These are phyloP conservation scores for Pythium sukuiense DNA, from an alignment of 352 stramenopile genomes.

Conservation along the genomic window DNA sequence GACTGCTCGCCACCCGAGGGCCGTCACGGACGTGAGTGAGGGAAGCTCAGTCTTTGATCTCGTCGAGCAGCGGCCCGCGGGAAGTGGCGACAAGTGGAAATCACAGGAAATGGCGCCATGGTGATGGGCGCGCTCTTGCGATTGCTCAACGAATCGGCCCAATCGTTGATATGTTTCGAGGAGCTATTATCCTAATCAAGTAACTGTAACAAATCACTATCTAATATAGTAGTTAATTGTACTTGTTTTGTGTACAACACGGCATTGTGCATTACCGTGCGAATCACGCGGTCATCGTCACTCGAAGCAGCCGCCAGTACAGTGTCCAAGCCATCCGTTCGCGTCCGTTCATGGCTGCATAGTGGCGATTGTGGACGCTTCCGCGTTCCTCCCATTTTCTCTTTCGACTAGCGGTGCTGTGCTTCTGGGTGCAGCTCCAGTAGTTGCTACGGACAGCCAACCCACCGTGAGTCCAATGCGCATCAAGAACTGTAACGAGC, in stretches of 20 bases:
- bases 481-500: neutral
- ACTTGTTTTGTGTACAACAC: no score
- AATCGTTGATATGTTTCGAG: neutral
- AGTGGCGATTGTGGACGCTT: neutral
- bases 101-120: slow-evolving; percentile 4
- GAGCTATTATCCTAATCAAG: neutral
- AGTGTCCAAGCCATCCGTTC: neutral
- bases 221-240: no score
- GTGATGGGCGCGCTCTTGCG: neutral
- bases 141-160: slow-evolving; percentile 1
- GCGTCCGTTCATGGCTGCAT: neutral
- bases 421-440: neutral
- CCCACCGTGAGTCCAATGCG: neutral
- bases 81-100: neutral
- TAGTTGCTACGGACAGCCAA: neutral
- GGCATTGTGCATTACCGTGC: neutral
- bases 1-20: neutral
- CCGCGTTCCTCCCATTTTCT: neutral
- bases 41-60: neutral
- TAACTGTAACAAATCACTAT: no score
- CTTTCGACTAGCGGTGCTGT: neutral
- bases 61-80: neutral
- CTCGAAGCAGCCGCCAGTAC: neutral
- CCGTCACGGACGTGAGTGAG: neutral
- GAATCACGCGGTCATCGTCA: neutral